Conservation (phyloP, 495 filamentous ascomycete genomes). For the Aspergillus wentii region DNA sequence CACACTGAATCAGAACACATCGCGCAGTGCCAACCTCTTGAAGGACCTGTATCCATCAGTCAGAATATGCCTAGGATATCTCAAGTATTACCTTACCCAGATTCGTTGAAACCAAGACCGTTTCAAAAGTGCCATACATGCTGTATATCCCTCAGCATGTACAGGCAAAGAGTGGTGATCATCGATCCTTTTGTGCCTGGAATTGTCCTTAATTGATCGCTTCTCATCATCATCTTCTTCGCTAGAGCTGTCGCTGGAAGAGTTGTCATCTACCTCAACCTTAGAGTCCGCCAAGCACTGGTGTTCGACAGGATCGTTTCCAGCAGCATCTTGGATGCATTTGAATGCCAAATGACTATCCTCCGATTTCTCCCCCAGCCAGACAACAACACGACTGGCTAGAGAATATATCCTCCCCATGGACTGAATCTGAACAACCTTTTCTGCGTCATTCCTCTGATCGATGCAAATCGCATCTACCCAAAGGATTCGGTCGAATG, state of each 20-base stretch:
- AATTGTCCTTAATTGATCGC: too few relatives aligned
- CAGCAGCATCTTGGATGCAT: not conserved
- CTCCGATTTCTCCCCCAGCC: slow-evolving; percentile 1
- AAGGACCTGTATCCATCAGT: slow-evolving; percentile 18
- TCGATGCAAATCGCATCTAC: slow-evolving; percentile 5
- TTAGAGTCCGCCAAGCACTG: too few relatives aligned
- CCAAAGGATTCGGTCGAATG: slow-evolving; percentile 1
- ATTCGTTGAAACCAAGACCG: slow-evolving; percentile 23
- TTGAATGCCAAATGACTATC: not conserved
- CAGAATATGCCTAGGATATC: too few relatives aligned
- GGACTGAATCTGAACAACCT: not conserved
- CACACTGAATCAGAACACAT: slow-evolving; percentile 18
- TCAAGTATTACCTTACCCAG: too few relatives aligned
- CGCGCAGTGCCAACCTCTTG: slow-evolving; percentile 27
- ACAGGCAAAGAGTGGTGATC: too few relatives aligned
- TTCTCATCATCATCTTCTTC: too few relatives aligned
- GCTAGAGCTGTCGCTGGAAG: too few relatives aligned
- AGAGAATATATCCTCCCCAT: slow-evolving; percentile 1
- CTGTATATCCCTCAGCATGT: too few relatives aligned
- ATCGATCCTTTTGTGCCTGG: too few relatives aligned
- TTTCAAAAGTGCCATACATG: slow-evolving; percentile 14
- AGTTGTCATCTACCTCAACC: too few relatives aligned
- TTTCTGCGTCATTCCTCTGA: not conserved
- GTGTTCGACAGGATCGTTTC: too few relatives aligned
- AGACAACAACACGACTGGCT: slow-evolving; percentile 2